Evolutionary conservation across 805 yeast species (phyloP).

Genomic region (Candida suzukii): DNA sequence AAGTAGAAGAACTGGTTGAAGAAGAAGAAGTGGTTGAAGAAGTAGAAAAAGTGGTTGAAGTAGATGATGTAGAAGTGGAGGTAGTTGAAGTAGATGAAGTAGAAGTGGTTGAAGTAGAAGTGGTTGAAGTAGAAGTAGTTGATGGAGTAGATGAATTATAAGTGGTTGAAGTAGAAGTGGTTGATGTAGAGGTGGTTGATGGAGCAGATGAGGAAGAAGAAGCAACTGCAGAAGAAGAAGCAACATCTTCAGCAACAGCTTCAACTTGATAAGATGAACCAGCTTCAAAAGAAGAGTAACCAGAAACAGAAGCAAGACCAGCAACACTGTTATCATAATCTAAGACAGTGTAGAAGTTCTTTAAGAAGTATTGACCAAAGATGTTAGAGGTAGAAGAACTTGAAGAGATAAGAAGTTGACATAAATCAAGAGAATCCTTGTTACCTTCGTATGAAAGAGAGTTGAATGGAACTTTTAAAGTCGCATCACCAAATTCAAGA

Average conservation of each 20-base stretch:
- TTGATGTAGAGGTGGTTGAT: constrained; percentile 11
- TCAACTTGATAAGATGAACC: neutral
- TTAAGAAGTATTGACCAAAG: constrained; percentile 15
- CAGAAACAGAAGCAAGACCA: constrained; percentile 10
- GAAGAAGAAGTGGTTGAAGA: constrained; percentile 8
- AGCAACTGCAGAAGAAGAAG: neutral
- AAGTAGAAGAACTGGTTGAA: constrained; percentile 1
- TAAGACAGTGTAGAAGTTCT: constrained; percentile 11
- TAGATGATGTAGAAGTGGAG: constrained; percentile 10
- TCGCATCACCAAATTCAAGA: constrained; percentile 5
- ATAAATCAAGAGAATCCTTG: constrained; percentile 9
- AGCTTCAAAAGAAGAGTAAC: neutral
- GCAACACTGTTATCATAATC: constrained; percentile 9
- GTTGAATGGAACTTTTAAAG: constrained; percentile 8
- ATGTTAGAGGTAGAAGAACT: constrained; percentile 7
- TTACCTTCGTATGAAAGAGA: constrained; percentile 14
- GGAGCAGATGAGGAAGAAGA: constrained; percentile 6
- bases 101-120: constrained; percentile 7
- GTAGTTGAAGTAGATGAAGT: constrained; percentile 12
- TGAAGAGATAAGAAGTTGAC: constrained; percentile 13
- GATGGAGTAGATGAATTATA: constrained; percentile 13
- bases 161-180: too few relatives aligned
- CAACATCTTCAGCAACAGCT: neutral
- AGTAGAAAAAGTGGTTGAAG: constrained; percentile 14
- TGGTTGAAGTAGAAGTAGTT: constrained; percentile 15